Evolutionary conservation across 805 yeast species (phyloP).

Genomic region (Lipomyces sp.): DNA sequence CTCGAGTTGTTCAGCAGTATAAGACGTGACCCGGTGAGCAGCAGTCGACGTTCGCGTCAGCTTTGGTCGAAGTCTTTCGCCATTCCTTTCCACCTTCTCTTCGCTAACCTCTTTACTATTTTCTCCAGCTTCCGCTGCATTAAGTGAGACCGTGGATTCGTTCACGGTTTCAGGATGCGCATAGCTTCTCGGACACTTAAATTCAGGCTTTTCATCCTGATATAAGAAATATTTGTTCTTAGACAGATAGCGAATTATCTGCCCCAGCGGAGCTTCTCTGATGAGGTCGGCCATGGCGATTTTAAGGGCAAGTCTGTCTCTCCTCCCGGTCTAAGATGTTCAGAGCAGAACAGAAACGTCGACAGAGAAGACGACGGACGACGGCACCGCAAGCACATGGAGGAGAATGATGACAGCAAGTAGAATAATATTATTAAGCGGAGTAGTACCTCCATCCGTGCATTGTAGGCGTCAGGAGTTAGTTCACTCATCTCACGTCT

Average conservation of each 20-base stretch:
- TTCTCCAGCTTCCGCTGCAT: neutral
- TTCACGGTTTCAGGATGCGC: neutral
- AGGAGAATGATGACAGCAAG: no score
- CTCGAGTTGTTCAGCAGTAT: conserved; percentile 2
- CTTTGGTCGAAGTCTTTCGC: neutral
- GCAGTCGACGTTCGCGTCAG: conserved; percentile 4
- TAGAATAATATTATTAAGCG: no score
- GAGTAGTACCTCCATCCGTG: no score
- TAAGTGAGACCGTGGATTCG: neutral
- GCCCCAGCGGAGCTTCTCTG: conserved; percentile 20
- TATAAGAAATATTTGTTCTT: neutral
- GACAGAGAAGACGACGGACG: neutral
- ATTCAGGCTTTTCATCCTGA: conserved; percentile 17
- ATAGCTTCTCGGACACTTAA: conserved; percentile 9
- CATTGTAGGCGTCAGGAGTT: no score
- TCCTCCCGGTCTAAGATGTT: neutral
- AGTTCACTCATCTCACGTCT: no score
- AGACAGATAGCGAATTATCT: conserved; percentile 11
- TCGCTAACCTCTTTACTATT: neutral
- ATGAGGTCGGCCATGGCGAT: conserved; percentile 6
- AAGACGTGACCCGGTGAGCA: neutral
- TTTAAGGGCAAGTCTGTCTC: neutral
- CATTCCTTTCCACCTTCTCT: conserved; percentile 3
- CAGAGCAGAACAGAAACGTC: neutral
- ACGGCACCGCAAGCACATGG: neutral